Evolutionary conservation across 148 eudicot genomes (phyloP).

Genomic region (Pouteria glomerata): DNA sequence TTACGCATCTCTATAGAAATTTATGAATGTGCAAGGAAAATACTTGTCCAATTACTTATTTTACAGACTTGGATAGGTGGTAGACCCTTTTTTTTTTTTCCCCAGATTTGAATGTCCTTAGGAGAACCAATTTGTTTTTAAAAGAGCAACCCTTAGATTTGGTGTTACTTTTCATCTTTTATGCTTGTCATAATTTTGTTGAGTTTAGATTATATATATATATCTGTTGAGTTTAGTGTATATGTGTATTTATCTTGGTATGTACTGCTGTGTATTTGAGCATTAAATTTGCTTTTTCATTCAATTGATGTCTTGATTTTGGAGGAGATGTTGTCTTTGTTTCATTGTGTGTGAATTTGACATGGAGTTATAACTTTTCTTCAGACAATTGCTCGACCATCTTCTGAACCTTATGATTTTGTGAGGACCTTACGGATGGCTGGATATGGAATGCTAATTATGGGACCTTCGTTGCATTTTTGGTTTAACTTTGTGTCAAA

Average conservation of each 20-base stretch:
- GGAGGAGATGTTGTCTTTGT: background rate
- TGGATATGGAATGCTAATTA: conserved; percentile 66
- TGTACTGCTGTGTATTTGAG: background rate
- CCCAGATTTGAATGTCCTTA: background rate
- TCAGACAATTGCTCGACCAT: conserved; percentile 53
- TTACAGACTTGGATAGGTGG: background rate
- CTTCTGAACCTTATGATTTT: conserved; percentile 56
- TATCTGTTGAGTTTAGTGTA: no score
- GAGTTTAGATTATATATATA: no score
- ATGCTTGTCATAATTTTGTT: background rate
- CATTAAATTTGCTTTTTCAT: background rate
- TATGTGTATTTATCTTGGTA: no score
- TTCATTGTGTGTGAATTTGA: conserved; percentile 1
- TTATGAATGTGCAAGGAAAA: background rate
- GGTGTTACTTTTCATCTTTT: background rate
- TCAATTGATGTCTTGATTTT: background rate
- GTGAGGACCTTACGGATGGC: conserved; percentile 81
- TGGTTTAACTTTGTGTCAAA: conserved; percentile 81
- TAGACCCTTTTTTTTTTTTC: background rate
- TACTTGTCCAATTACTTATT: background rate
- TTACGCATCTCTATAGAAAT: background rate
- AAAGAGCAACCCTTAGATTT: background rate
- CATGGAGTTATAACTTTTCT: conserved; percentile 5
- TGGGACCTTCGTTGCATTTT: conserved; percentile 87
- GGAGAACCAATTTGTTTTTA: background rate